A percentile compares a stretch with the other conserved stretches of the same genome.
Conservation (phyloP, 192 early-diverging fungal genomes). For the Rhizophagus prolifer region DNA sequence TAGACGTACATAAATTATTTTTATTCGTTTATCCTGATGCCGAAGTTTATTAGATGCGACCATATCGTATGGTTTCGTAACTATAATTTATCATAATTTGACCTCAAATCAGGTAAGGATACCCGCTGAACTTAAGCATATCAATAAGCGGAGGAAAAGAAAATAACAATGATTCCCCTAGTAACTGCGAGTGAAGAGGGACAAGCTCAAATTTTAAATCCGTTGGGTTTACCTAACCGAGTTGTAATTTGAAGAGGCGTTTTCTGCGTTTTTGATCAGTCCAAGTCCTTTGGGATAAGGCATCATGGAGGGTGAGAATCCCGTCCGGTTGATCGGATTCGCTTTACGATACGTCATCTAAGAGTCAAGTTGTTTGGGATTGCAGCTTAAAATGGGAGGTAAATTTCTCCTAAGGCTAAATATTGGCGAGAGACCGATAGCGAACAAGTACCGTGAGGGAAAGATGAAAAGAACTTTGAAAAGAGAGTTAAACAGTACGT, state of each 20-base stretch:
- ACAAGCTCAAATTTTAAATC: conserved; percentile 71
- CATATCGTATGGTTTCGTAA: too few relatives aligned
- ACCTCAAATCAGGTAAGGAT: conserved; percentile 62
- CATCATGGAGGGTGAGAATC: conserved; percentile 76
- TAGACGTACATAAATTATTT: too few relatives aligned
- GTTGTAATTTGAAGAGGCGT: conserved; percentile 65
- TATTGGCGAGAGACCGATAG: conserved; percentile 84
- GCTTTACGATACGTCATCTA: conserved; percentile 57
- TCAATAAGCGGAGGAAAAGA: conserved; percentile 82
- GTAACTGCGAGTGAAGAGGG: conserved; percentile 61
- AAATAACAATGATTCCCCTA: conserved; percentile 72
- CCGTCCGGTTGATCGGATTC: conserved; percentile 46
- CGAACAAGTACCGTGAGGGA: conserved; percentile 87
- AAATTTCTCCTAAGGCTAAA: conserved; percentile 82
- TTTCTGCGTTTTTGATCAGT: conserved; percentile 32
- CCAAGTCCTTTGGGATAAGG: conserved; percentile 68
- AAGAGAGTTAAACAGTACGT: conserved; percentile 82
- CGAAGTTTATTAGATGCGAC: too few relatives aligned
- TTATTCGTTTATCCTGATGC: too few relatives aligned
- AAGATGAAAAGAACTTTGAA: conserved; percentile 85
- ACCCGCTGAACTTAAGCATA: too few relatives aligned
- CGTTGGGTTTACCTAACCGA: conserved; percentile 27
- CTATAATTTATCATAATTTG: conserved; percentile 27
- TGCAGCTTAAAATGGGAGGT: conserved; percentile 75
- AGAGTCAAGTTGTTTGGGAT: conserved; percentile 78